Percentiles rank a stretch among this genome's conserved stretches.
Evolutionary conservation across 495 filamentous ascomycete species (phyloP).

Genomic region (Glarea lozoyensis): DNA sequence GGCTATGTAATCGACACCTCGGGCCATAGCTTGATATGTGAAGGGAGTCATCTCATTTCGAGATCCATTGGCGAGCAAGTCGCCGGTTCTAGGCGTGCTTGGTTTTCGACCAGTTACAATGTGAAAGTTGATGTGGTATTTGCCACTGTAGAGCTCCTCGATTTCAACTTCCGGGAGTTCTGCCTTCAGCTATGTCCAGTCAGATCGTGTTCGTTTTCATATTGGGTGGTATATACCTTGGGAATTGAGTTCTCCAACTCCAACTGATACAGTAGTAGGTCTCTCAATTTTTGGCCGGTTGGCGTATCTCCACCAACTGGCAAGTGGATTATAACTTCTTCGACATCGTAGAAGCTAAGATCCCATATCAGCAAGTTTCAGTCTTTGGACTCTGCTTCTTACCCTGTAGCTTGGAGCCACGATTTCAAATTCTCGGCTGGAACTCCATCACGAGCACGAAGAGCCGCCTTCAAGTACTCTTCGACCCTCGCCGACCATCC

Average conservation of each 20-base stretch:
- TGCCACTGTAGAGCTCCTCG: slow-evolving; percentile 10
- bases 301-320: slow-evolving; percentile 13
- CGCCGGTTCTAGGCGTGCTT: slow-evolving; percentile 11
- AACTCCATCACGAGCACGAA: slow-evolving; percentile 19
- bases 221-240: slow-evolving; percentile 6
- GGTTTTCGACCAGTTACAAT: slow-evolving; percentile 21
- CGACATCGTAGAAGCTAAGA: slow-evolving; percentile 21
- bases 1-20: slow-evolving; percentile 5
- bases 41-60: slow-evolving; percentile 19
- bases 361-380: not conserved
- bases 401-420: slow-evolving; percentile 21
- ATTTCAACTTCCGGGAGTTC: slow-evolving; percentile 13
- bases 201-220: not conserved
- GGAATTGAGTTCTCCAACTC: slow-evolving; percentile 14
- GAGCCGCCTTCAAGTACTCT: slow-evolving; percentile 12
- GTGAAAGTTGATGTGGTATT: slow-evolving; percentile 18
- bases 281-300: slow-evolving; percentile 12
- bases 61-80: slow-evolving; percentile 16
- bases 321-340: slow-evolving; percentile 15
- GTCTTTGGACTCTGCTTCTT: not conserved
- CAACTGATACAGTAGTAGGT: slow-evolving; percentile 13
- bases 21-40: slow-evolving; percentile 21
- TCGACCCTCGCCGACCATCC: slow-evolving; percentile 12
- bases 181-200: slow-evolving; percentile 7
- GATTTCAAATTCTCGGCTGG: slow-evolving; percentile 18